Evolutionary conservation across 1,139 yeast genomes (phyloP).

Genomic region (Candida anutae): DNA sequence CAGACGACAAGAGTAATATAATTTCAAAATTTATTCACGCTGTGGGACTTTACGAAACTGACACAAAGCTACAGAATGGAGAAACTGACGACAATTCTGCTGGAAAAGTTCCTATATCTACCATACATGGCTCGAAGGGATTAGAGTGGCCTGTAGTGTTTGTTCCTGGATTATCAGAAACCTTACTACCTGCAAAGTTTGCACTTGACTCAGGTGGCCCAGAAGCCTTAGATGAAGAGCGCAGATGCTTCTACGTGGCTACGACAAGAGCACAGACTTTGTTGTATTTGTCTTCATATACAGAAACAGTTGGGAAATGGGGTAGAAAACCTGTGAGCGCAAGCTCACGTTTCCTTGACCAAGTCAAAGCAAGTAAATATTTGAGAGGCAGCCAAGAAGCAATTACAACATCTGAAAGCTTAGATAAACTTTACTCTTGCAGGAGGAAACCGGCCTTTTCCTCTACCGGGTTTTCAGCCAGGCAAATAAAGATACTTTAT

Average conservation of each 20-base stretch:
- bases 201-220: conserved; percentile 24
- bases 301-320: conserved; percentile 13
- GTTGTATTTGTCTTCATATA: conserved; percentile 29
- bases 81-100: conserved; percentile 8
- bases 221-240: conserved; percentile 57
- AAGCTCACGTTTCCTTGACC: conserved; percentile 25
- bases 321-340: conserved; percentile 15
- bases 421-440: conserved; percentile 13
- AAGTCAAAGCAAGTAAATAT: conserved; percentile 4
- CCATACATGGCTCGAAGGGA: conserved; percentile 91
- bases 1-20: conserved; percentile 20
- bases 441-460: conserved; percentile 3
- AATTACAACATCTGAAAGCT: conserved; percentile 9
- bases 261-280: conserved; percentile 67
- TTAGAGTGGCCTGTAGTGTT: conserved; percentile 93
- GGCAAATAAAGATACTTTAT: conserved; percentile 6
- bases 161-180: conserved; percentile 62
- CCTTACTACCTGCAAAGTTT: conserved; percentile 46
- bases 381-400: too few relatives aligned
- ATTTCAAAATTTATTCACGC: conserved; percentile 51
- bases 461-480: conserved; percentile 2
- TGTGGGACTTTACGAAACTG: conserved; percentile 46
- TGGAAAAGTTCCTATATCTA: conserved; percentile 43
- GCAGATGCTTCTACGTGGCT: conserved; percentile 83
- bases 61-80: conserved; percentile 7